Evolutionary conservation across 306 rosid genomes (phyloP), one percentile per base, ranked within the genome.

Genomic region (Cucurbita ficifolia): DNA sequence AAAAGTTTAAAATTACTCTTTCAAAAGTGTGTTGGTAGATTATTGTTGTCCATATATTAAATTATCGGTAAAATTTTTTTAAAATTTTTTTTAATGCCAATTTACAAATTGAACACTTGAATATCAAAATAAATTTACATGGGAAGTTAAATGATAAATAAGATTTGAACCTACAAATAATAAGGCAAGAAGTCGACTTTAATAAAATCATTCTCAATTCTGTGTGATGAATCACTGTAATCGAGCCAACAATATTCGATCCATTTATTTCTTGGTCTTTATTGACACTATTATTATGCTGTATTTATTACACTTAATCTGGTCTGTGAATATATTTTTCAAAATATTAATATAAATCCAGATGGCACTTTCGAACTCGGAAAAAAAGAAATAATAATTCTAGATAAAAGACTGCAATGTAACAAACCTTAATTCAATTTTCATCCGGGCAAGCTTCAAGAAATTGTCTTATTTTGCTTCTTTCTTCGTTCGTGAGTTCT

Each of bases 391-490:
- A 12, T 38, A 45, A 9, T 9, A 8, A 42, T 1, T 13, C 1
- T 5, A 29, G 9, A 33, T 13, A n/a, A 46, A 48, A 48, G 14
- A 48, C 17, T 17, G 16, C 51, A 12, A 48, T 48, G 17, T 3
- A 48, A 12, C 51, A 48, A 12, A 48, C 67, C 13, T 35, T 36
- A 33, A 61, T 81, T 87, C 75, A 89, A 52, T 76, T 84, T 51
- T 82, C 89, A 67, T 81, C 78, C 14, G 92, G 85, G 80, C 16
- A 70, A 80, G 88, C 74, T 78, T 91, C 90, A 51, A 95, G 88
- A 76, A 85, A 88, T 79, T 75, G 83, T 74, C 76, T 84, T 81
- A 89, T 89, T 65, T 71, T 89, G 76, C 33, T 74, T 50, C 87
- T 78, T 84, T 95, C 96, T n/a, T 82, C 76, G 42, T 74, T 45